phyloP scores from a whole-genome alignment of 2,329 filamentous ascomycete species.

The Penicillium sp. region DNA sequence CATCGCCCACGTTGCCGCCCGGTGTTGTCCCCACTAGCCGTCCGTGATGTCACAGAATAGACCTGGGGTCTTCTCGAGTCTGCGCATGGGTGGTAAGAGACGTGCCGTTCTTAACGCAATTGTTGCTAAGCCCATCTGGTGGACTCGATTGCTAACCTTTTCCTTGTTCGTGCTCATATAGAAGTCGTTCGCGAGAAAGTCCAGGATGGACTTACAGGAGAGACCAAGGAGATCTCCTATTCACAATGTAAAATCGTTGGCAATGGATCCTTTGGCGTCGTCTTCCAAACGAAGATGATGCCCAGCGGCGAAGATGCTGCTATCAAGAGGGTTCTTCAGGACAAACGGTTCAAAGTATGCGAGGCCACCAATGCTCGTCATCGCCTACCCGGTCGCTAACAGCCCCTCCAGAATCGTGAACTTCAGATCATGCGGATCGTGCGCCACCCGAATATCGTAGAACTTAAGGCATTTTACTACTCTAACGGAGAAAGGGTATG shows the following conservation, averaged over 20 bases:
- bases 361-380: conserved; percentile 29
- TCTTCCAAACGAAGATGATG: conserved; percentile 97
- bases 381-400: too few relatives aligned
- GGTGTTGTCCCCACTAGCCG: too few relatives aligned
- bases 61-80: conserved; percentile 73
- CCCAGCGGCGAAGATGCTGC: conserved; percentile 97
- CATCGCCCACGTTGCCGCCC: too few relatives aligned
- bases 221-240: conserved; percentile 93
- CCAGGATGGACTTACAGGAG: conserved; percentile 92
- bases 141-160: conserved; percentile 2
- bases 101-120: too few relatives aligned
- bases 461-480: conserved; percentile 98
- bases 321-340: conserved; percentile 96
- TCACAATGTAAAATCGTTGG: conserved; percentile 99
- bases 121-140: too few relatives aligned
- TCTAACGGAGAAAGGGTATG: conserved; percentile 93
- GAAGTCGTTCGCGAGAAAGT: conserved; percentile 98
- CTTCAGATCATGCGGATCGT: conserved; percentile 99
- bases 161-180: too few relatives aligned
- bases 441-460: conserved; percentile 95
- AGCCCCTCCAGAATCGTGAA: conserved; percentile 75
- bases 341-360: conserved; percentile 95
- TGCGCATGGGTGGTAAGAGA: conserved; percentile 98
- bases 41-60: conserved; percentile 78
- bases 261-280: conserved; percentile 96